Percentiles rank a stretch among this genome's conserved stretches.
phyloP scores from a whole-genome alignment of 106 monocot genomes.

The Posidonia australis region DNA sequence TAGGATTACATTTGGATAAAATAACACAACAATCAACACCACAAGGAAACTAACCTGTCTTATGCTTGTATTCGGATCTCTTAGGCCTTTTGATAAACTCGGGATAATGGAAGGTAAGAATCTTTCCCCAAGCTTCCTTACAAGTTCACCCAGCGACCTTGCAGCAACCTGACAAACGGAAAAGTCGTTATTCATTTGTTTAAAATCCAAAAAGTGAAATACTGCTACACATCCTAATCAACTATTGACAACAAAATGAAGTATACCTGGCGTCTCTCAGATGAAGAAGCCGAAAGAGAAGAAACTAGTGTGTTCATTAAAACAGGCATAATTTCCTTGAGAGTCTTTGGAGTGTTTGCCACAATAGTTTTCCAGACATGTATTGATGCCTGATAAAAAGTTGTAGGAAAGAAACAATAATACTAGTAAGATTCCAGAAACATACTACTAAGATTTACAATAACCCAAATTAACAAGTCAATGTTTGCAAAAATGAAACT shows the following conservation, averaged over 20 bases:
- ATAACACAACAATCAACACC: background rate
- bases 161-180: constrained; percentile 61
- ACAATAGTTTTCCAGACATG: constrained; percentile 99
- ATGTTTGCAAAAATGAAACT: no score
- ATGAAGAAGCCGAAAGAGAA: constrained; percentile 83
- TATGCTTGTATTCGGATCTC: constrained; percentile 58
- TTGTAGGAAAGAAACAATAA: background rate
- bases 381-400: constrained; percentile 59
- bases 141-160: constrained; percentile 90
- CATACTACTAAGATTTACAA: background rate
- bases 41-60: constrained; percentile 58
- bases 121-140: constrained; percentile 96
- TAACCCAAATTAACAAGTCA: background rate
- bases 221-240: no score
- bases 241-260: constrained; percentile 2
- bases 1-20: background rate
- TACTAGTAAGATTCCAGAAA: background rate
- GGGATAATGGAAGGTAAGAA: constrained; percentile 95
- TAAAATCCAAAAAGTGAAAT: no score
- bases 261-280: constrained; percentile 81
- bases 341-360: constrained; percentile 93
- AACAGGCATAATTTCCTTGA: constrained; percentile 98
- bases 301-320: constrained; percentile 89
- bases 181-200: no score
- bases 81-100: constrained; percentile 74